Conservation (phyloP, 257 asterid species). For the Capsicum rhomboideum region DNA sequence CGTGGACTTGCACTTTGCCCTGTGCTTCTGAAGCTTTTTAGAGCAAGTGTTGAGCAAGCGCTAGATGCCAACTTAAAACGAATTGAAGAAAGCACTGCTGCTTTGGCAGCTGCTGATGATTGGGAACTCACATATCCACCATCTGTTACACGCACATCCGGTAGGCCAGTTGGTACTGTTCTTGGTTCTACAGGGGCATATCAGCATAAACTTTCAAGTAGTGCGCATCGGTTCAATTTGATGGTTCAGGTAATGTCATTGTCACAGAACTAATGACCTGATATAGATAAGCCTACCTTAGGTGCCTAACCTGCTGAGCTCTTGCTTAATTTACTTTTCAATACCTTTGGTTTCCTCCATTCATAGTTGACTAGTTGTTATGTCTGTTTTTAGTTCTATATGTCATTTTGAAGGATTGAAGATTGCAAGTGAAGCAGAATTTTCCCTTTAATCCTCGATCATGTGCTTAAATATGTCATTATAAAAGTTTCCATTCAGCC, state of each 20-base stretch:
- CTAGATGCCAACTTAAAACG: conserved; percentile 94
- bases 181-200: conserved; percentile 29
- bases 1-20: conserved; percentile 98
- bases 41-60: conserved; percentile 98
- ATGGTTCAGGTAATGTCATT: conserved; percentile 80
- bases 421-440: neutral
- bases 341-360: too few relatives aligned
- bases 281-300: neutral
- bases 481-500: neutral
- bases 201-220: conserved; percentile 87
- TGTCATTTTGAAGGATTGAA: neutral
- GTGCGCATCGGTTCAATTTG: conserved; percentile 90
- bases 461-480: neutral
- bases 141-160: conserved; percentile 49
- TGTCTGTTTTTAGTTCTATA: neutral
- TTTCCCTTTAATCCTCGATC: neutral
- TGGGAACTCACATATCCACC: conserved; percentile 94
- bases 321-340: too few relatives aligned
- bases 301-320: too few relatives aligned
- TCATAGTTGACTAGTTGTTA: neutral
- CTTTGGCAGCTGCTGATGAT: conserved; percentile 96
- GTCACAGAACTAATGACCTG: neutral
- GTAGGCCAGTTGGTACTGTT: conserved; percentile 46
- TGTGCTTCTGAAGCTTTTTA: conserved; percentile 79
- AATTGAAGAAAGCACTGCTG: conserved; percentile 95